Evolutionary conservation across 306 rosid genomes (phyloP), one percentile per base, ranked within the genome.

Genomic region (Trifolium fragiferum): DNA sequence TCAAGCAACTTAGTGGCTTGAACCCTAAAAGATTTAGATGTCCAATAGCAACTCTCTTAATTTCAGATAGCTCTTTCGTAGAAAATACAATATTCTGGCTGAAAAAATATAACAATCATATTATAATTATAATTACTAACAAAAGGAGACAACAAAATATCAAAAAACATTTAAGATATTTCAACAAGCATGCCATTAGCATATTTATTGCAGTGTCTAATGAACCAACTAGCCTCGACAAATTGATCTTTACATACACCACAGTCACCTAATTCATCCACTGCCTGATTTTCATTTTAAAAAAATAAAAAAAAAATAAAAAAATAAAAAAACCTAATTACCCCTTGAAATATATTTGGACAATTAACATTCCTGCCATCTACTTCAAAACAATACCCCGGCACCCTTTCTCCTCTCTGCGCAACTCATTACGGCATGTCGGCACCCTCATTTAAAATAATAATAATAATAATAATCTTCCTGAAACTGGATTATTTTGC

Each of bases 1-100:
- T 89, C 86, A 93, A 87, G 87, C 94, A 89, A 81, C 86, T 88
- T 74, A 89, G 67, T 74, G 97, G 92, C 88, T 91, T 93, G 93
- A 93, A 93, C 70, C 98, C 98, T 41, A 93, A 85, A 77, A 93
- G 92, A 30, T 80, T 86, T 51, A 93, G 89, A 60, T 87, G 90
- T 68, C 94, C 96, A 46, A 84, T 68, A 4, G 93, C 81, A 70
- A 89, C 70, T 83, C 90, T 86, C 76, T 83, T 93, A 55, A 93
- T 84, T 83, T 88, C 91, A 30, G 91, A 88, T 70, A 93, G 86
- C 74, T 93, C 97, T 71, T 84, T 91, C 78, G 33, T 71, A 40
- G 97, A 89, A 84, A 93, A 83, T 81, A 62, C 80, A 71, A 93
- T 77, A 76, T 82, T 84, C 90, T 87, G 82, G 74, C 98, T 93